Evolutionary conservation across 306 rosid genomes (phyloP).

Genomic region (Medicago lupulina): DNA sequence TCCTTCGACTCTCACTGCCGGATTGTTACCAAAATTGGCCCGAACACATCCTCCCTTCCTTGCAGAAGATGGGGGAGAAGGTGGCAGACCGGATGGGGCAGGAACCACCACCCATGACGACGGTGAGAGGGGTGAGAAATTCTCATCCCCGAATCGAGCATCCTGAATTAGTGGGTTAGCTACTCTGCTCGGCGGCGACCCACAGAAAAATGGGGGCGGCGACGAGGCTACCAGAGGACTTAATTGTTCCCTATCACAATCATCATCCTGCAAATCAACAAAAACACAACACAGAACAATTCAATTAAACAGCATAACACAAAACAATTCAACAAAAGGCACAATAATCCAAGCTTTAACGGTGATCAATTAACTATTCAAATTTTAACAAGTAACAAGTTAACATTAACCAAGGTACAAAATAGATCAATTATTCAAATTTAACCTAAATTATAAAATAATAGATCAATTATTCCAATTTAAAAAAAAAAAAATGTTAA

Average conservation of each 20-base stretch:
- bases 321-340: too few relatives aligned
- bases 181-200: slow-evolving; percentile 99
- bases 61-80: slow-evolving; percentile 62
- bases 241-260: slow-evolving; percentile 63
- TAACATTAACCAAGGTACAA: not conserved
- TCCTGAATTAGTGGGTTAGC: slow-evolving; percentile 92
- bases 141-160: slow-evolving; percentile 84
- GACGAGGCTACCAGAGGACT: slow-evolving; percentile 64
- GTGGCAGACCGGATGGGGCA: slow-evolving; percentile 46
- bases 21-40: slow-evolving; percentile 74
- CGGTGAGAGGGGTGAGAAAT: slow-evolving; percentile 51
- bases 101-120: slow-evolving; percentile 51
- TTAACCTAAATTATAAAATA: not conserved
- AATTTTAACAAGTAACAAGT: too few relatives aligned
- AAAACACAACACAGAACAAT: not conserved
- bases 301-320: not conserved
- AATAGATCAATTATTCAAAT: too few relatives aligned
- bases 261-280: slow-evolving; percentile 63
- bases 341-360: slow-evolving; percentile 1
- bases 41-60: slow-evolving; percentile 83
- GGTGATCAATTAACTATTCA: not conserved
- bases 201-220: slow-evolving; percentile 94
- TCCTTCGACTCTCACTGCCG: slow-evolving; percentile 86
- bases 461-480: not conserved
- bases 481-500: too few relatives aligned